Evolutionary conservation across 2,329 filamentous ascomycete genomes (phyloP).

Genomic region (Calonectria hawksworthii): DNA sequence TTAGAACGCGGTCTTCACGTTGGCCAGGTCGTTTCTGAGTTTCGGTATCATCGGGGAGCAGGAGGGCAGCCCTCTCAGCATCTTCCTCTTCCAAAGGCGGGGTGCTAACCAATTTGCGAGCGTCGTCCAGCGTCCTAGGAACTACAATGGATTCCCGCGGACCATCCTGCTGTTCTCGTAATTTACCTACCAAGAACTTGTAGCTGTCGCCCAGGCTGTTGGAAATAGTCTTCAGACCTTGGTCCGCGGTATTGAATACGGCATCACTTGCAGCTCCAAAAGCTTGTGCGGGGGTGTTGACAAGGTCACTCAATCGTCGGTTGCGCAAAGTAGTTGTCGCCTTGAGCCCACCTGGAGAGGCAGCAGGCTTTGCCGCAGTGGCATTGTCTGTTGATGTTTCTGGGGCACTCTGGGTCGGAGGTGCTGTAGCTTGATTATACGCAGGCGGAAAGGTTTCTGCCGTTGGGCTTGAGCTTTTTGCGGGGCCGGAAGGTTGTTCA

Average conservation of each 20-base stretch:
- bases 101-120: conserved; percentile 86
- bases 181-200: conserved; percentile 90
- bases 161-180: conserved; percentile 77
- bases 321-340: conserved; percentile 71
- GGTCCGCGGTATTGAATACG: conserved; percentile 89
- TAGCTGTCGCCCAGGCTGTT: conserved; percentile 93
- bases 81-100: conserved; percentile 75
- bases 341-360: conserved; percentile 59
- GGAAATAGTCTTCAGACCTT: conserved; percentile 91
- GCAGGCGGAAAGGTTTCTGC: conserved; percentile 71
- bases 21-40: conserved; percentile 45
- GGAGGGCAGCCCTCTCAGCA: conserved; percentile 68
- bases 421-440: conserved; percentile 62
- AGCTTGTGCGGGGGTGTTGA: conserved; percentile 86
- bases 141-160: conserved; percentile 67
- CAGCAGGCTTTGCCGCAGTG: conserved; percentile 52
- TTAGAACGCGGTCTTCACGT: conserved; percentile 76
- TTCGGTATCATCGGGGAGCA: conserved; percentile 57
- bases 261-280: conserved; percentile 88
- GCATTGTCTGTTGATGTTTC: conserved; percentile 51
- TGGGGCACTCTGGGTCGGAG: conserved; percentile 49
- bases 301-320: conserved; percentile 85
- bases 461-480: conserved; percentile 66
- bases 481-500: conserved; percentile 78
- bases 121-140: conserved; percentile 94